Percentiles rank a stretch among this genome's conserved stretches.
These are phyloP conservation scores for Daldinia caldariorum DNA, from an alignment of 495 filamentous ascomycete genomes.

Conservation along the genomic window DNA sequence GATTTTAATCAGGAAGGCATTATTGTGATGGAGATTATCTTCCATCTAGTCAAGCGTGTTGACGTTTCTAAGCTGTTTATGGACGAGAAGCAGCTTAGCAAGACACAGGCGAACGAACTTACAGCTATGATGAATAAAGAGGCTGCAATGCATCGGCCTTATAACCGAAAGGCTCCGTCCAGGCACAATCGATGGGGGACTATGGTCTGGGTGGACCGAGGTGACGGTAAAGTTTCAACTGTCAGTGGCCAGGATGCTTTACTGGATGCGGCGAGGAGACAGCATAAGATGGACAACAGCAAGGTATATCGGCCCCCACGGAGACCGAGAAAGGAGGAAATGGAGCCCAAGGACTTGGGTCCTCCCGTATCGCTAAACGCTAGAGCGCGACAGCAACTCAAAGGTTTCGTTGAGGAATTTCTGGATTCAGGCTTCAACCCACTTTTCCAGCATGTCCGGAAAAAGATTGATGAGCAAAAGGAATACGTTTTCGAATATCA, in stretches of 20 bases:
- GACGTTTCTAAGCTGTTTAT: constrained; percentile 88
- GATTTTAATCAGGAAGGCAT: constrained; percentile 92
- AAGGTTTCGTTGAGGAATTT: constrained; percentile 90
- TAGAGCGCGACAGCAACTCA: constrained; percentile 74
- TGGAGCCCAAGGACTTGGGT: constrained; percentile 78
- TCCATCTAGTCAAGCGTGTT: constrained; percentile 90
- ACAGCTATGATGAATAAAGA: constrained; percentile 79
- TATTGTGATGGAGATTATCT: constrained; percentile 86
- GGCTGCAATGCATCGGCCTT: constrained; percentile 77
- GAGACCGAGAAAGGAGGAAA: constrained; percentile 68
- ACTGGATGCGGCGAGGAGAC: constrained; percentile 73
- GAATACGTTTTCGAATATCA: constrained; percentile 81
- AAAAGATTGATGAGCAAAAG: constrained; percentile 89
- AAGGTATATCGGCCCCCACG: constrained; percentile 91
- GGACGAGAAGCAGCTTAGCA: constrained; percentile 72
- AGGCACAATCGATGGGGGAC: constrained; percentile 95
- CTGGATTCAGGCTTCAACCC: constrained; percentile 97
- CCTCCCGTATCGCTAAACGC: constrained; percentile 72
- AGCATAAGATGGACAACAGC: constrained; percentile 86
- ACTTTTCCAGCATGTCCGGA: constrained; percentile 84
- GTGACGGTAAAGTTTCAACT: constrained; percentile 81
- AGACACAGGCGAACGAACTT: constrained; percentile 77
- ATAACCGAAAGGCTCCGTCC: constrained; percentile 82
- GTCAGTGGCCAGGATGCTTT: constrained; percentile 89
- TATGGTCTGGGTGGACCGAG: constrained; percentile 95